Evolutionary conservation across 2,329 filamentous ascomycete genomes (phyloP).

Genomic region (Rhytidhysteron rufulum): DNA sequence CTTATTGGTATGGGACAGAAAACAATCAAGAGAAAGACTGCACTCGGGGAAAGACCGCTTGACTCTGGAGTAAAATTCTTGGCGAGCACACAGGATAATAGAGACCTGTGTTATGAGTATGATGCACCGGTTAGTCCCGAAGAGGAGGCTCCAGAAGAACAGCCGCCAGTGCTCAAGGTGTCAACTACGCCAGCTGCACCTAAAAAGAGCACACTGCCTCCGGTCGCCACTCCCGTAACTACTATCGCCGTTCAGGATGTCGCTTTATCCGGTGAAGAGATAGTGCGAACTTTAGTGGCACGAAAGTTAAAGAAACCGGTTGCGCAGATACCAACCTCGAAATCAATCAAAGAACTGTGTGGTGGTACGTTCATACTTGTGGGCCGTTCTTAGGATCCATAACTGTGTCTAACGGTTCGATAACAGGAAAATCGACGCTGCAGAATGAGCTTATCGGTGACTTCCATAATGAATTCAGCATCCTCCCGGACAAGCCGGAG

Average conservation of each 20-base stretch:
- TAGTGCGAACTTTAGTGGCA: not conserved
- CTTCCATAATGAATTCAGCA: slow-evolving; percentile 2
- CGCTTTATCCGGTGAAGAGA: not conserved
- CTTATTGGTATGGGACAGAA: slow-evolving; percentile 3
- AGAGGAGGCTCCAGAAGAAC: not conserved
- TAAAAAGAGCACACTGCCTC: not conserved
- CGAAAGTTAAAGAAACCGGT: not conserved
- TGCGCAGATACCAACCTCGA: slow-evolving; percentile 1
- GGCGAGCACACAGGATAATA: not conserved
- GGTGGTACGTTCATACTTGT: no score
- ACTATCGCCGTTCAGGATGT: not conserved
- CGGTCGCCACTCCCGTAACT: not conserved
- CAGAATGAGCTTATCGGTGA: slow-evolving; percentile 6
- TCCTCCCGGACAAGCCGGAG: slow-evolving; percentile 1
- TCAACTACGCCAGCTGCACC: not conserved
- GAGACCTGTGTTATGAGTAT: not conserved
- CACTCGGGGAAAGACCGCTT: not conserved
- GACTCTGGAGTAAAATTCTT: not conserved
- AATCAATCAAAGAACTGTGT: slow-evolving; percentile 2
- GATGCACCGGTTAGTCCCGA: not conserved
- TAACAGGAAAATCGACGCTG: slow-evolving; percentile 3
- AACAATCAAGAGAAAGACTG: not conserved
- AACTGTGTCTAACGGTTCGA: no score
- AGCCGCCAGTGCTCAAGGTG: not conserved
- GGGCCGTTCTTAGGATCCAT: not conserved